Evolutionary conservation across 345 rosid species (phyloP).

Genomic region (Nasturtium officinale): DNA sequence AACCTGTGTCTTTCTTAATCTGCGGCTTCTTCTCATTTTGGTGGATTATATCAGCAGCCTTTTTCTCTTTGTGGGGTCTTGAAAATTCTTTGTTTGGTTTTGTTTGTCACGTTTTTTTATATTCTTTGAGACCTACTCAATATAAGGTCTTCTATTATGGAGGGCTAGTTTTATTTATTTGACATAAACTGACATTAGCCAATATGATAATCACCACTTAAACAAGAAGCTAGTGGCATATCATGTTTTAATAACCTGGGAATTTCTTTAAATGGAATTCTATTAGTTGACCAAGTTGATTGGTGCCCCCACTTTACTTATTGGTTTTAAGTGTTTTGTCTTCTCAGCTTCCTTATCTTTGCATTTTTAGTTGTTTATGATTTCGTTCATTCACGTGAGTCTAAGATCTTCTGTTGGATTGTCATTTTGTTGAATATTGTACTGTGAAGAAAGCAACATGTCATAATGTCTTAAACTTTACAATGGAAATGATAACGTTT

Average conservation of each 20-base stretch:
- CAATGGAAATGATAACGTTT: slow-evolving; percentile 33
- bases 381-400: slow-evolving; percentile 24
- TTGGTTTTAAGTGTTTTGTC: slow-evolving; percentile 43
- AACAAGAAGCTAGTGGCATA: slow-evolving; percentile 34
- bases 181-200: slow-evolving; percentile 13
- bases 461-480: slow-evolving; percentile 41
- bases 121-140: slow-evolving; percentile 14
- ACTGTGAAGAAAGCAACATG: slow-evolving; percentile 31
- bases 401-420: slow-evolving; percentile 24
- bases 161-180: neutral
- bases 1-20: slow-evolving; percentile 29
- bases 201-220: slow-evolving; percentile 15
- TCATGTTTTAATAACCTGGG: neutral
- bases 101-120: slow-evolving; percentile 20
- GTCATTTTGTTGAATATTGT: slow-evolving; percentile 4
- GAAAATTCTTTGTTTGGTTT: slow-evolving; percentile 5
- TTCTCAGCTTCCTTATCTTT: slow-evolving; percentile 41
- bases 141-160: neutral
- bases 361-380: slow-evolving; percentile 38
- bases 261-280: slow-evolving; percentile 12
- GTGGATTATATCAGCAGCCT: slow-evolving; percentile 14
- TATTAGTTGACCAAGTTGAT: slow-evolving; percentile 42
- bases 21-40: slow-evolving; percentile 16
- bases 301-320: slow-evolving; percentile 31
- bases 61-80: slow-evolving; percentile 30